Conservation (phyloP, 2,329 filamentous ascomycete species). For the Ambrosiella xylebori region DNA sequence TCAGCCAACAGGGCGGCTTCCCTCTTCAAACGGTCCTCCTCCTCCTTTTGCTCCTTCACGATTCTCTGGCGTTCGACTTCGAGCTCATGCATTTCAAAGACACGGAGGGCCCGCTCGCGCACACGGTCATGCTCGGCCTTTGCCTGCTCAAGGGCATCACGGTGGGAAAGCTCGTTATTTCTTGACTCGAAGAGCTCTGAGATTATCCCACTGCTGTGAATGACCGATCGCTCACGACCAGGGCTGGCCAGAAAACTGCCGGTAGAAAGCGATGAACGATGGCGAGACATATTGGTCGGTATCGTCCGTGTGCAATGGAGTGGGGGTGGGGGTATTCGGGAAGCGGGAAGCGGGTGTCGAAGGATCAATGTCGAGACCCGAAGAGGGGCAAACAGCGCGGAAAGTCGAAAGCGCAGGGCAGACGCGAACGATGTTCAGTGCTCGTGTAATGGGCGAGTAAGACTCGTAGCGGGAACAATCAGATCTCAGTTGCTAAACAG, state of each 20-base stretch:
- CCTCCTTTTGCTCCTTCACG: slow-evolving; percentile 26
- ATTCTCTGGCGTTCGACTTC: slow-evolving; percentile 28
- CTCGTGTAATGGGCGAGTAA: neutral
- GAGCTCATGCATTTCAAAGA: slow-evolving; percentile 30
- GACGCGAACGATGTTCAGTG: neutral
- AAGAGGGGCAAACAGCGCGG: neutral
- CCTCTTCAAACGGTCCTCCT: slow-evolving; percentile 28
- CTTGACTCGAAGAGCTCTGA: slow-evolving; percentile 45
- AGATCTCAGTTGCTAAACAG: neutral
- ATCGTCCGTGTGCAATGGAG: neutral
- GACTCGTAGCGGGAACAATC: neutral
- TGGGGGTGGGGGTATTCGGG: neutral
- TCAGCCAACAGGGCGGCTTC: slow-evolving; percentile 30
- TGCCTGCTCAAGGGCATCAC: slow-evolving; percentile 47
- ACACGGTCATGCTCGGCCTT: slow-evolving; percentile 51
- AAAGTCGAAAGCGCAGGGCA: neutral
- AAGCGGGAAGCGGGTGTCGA: neutral
- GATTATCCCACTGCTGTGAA: slow-evolving; percentile 30
- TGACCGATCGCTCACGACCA: slow-evolving; percentile 21
- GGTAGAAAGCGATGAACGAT: slow-evolving; percentile 6
- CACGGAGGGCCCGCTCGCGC: slow-evolving; percentile 31
- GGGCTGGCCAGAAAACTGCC: slow-evolving; percentile 18
- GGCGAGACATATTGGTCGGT: slow-evolving; percentile 6
- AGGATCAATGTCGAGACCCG: too few species aligned
- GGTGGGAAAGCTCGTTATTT: slow-evolving; percentile 45